Conservation (phyloP, 495 filamentous ascomycete species). For the Penicillium argentinense region DNA sequence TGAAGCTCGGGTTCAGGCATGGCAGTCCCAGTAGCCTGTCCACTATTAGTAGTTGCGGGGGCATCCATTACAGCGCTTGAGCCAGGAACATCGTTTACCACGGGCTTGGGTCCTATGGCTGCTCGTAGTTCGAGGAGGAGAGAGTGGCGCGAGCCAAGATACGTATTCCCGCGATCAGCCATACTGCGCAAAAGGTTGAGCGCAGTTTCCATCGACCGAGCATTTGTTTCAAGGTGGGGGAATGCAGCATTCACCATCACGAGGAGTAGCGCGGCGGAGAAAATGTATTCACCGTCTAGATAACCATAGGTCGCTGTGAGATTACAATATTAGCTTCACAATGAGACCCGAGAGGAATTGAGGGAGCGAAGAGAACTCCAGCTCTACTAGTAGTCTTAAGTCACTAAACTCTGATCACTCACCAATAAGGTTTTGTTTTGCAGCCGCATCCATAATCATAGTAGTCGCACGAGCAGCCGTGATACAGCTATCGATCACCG, state of each 20-base stretch:
- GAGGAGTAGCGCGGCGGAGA: slow-evolving; percentile 48
- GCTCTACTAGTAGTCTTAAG: too few species aligned
- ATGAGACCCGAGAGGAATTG: background rate
- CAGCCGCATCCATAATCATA: slow-evolving; percentile 46
- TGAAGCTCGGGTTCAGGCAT: background rate
- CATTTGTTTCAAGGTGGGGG: slow-evolving; percentile 37
- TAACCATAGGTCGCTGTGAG: slow-evolving; percentile 48
- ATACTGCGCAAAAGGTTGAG: slow-evolving; percentile 43
- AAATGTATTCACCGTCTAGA: slow-evolving; percentile 50
- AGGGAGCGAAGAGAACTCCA: too few species aligned
- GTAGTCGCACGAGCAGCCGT: slow-evolving; percentile 46
- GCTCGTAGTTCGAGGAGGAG: slow-evolving; percentile 38
- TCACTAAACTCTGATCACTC: slow-evolving; percentile 1
- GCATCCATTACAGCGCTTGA: background rate
- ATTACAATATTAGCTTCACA: background rate
- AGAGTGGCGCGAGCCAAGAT: slow-evolving; percentile 42
- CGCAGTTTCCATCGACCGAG: slow-evolving; percentile 41
- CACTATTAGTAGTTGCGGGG: slow-evolving; percentile 19
- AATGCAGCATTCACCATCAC: slow-evolving; percentile 53
- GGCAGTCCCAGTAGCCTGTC: slow-evolving; percentile 10
- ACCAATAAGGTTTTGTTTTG: slow-evolving; percentile 46
- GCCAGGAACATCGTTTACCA: background rate
- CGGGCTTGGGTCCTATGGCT: slow-evolving; percentile 23
- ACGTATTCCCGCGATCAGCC: slow-evolving; percentile 49
- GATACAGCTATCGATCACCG: slow-evolving; percentile 50